Conservation (phyloP, 1,284 basidiomycete species). For the Rhodotorula mucilaginosa region DNA sequence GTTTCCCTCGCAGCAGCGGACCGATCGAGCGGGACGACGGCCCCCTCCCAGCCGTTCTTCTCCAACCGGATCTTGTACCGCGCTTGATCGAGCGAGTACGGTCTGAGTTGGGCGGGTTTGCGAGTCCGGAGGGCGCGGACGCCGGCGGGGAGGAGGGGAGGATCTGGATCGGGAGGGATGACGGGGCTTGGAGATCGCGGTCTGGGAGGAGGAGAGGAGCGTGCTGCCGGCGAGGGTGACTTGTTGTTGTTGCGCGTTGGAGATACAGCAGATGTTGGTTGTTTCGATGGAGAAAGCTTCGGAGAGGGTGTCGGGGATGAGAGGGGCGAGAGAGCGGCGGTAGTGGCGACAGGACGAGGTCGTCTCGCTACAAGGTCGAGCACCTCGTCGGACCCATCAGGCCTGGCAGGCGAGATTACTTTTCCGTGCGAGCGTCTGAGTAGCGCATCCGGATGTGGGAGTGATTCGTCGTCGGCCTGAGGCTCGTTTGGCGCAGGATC, state of each 20-base stretch:
- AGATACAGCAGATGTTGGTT: no score
- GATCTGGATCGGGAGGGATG: constrained; percentile 12
- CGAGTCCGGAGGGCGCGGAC: constrained; percentile 45
- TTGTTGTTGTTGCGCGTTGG: not conserved
- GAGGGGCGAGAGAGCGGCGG: not conserved
- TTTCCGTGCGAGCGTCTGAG: not conserved
- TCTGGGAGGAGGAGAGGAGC: not conserved
- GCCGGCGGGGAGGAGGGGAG: not conserved
- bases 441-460: not conserved
- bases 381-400: not conserved
- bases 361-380: not conserved
- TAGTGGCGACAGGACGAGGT: not conserved
- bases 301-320: not conserved
- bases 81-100: constrained; percentile 49
- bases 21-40: constrained; percentile 46
- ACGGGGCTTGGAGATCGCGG: constrained; percentile 4
- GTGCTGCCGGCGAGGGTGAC: not conserved
- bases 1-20: constrained; percentile 9
- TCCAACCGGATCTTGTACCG: constrained; percentile 47
- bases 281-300: not conserved
- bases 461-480: not conserved
- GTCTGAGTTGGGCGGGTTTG: constrained; percentile 49
- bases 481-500: not conserved
- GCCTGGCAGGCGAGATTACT: not conserved
- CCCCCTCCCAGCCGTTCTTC: constrained; percentile 51